These are phyloP conservation scores for Cystobasidium slooffiae DNA, from an alignment of 1,284 basidiomycete species.

Conservation along the genomic window DNA sequence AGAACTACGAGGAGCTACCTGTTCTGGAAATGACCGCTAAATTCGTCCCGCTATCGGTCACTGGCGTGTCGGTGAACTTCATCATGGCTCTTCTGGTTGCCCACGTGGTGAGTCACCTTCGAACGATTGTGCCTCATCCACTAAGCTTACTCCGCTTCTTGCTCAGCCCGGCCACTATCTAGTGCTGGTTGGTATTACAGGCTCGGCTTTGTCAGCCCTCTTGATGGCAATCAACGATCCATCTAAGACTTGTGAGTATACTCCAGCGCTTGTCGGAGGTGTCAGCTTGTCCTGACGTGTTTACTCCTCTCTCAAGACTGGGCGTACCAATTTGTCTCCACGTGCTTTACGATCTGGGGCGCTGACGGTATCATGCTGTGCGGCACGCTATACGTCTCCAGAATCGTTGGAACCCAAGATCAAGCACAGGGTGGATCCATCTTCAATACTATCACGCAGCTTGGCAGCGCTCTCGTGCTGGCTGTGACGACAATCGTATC, in stretches of 20 bases:
- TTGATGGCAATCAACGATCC: constrained; percentile 73
- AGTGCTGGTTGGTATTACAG: constrained; percentile 54
- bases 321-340: constrained; percentile 41
- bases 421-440: constrained; percentile 47
- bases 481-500: constrained; percentile 30
- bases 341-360: constrained; percentile 9
- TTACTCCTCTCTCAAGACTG: constrained; percentile 32
- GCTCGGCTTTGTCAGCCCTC: constrained; percentile 67
- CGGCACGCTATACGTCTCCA: constrained; percentile 49
- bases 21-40: constrained; percentile 73
- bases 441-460: constrained; percentile 47
- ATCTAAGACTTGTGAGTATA: constrained; percentile 15
- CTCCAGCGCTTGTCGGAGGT: neutral
- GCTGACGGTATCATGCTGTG: constrained; percentile 40
- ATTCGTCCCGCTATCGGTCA: constrained; percentile 70
- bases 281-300: neutral
- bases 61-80: constrained; percentile 55
- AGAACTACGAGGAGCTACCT: constrained; percentile 57
- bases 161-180: constrained; percentile 53
- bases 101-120: neutral
- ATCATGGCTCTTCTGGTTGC: constrained; percentile 46
- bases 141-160: neutral
- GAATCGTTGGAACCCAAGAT: constrained; percentile 43
- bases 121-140: too few species aligned
- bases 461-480: constrained; percentile 12